These are phyloP conservation scores for Saprolegnia diclina DNA, from an alignment of 352 stramenopile species.

Conservation along the genomic window DNA sequence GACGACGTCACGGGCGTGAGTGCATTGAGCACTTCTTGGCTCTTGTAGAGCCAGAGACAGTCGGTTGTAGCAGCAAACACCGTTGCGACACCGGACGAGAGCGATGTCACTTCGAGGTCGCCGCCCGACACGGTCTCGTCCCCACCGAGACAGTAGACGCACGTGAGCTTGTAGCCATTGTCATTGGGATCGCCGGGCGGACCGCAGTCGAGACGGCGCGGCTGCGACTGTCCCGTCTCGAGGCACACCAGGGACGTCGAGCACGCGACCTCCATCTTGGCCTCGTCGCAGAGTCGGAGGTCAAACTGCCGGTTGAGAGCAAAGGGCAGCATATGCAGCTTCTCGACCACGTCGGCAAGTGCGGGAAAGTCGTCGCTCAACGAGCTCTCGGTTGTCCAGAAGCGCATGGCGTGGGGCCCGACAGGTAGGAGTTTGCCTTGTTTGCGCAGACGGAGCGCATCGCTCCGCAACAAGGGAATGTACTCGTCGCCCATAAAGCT, in stretches of 20 bases:
- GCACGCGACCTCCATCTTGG: conserved; percentile 35
- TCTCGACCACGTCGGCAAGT: conserved; percentile 63
- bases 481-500: conserved; percentile 80
- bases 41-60: conserved; percentile 63
- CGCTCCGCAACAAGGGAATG: conserved; percentile 50
- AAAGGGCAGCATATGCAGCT: conserved; percentile 66
- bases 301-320: conserved; percentile 75
- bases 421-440: conserved; percentile 43
- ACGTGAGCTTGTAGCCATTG: conserved; percentile 75
- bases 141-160: conserved; percentile 53
- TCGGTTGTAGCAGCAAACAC: conserved; percentile 35
- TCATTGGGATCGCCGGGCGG: conserved; percentile 42
- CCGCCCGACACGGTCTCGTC: conserved; percentile 18
- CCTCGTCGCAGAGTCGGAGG: conserved; percentile 56
- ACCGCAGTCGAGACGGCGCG: conserved; percentile 61
- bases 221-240: conserved; percentile 39
- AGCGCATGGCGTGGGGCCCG: conserved; percentile 31
- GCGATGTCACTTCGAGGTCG: conserved; percentile 36
- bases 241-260: conserved; percentile 53
- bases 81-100: conserved; percentile 29
- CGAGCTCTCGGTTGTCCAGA: conserved; percentile 52
- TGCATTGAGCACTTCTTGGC: conserved; percentile 60
- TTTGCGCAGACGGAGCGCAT: conserved; percentile 58
- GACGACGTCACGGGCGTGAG: conserved; percentile 37
- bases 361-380: conserved; percentile 48